phyloP scores from a whole-genome alignment of 1,284 basidiomycete genomes.

The Psilocybe mexicana region DNA sequence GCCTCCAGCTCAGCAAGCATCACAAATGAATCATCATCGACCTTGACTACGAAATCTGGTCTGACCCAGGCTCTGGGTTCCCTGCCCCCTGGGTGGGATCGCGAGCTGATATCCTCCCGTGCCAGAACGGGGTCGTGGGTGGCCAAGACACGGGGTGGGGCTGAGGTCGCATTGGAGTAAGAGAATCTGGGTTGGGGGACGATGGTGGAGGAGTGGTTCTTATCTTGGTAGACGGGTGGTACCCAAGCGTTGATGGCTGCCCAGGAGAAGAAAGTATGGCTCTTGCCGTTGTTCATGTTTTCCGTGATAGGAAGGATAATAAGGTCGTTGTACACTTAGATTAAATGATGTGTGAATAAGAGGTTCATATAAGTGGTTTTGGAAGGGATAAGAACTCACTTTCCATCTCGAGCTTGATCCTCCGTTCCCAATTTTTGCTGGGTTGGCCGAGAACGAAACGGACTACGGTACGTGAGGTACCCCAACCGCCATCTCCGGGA shows the following conservation, averaged over 20 bases:
- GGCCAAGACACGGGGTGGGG: slow-evolving; percentile 55
- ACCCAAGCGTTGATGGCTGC: slow-evolving; percentile 91
- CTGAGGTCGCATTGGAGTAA: slow-evolving; percentile 55
- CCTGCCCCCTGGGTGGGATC: slow-evolving; percentile 17
- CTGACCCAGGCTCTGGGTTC: slow-evolving; percentile 63
- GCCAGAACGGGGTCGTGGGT: slow-evolving; percentile 65
- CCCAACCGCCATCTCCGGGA: slow-evolving; percentile 64
- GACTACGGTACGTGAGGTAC: slow-evolving; percentile 86
- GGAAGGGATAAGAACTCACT: slow-evolving; percentile 51
- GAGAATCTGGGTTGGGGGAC: slow-evolving; percentile 50
- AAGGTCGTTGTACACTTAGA: slow-evolving; percentile 84
- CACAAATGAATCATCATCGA: slow-evolving; percentile 93
- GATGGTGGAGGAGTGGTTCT: slow-evolving; percentile 31
- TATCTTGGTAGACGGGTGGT: slow-evolving; percentile 61
- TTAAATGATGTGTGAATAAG: slow-evolving; percentile 11
- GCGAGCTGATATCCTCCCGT: slow-evolving; percentile 48
- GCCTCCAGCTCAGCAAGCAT: slow-evolving; percentile 93
- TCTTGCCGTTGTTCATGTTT: slow-evolving; percentile 93
- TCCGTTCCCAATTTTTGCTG: slow-evolving; percentile 74
- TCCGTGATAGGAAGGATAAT: slow-evolving; percentile 83
- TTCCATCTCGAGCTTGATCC: slow-evolving; percentile 89
- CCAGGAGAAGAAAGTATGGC: slow-evolving; percentile 85
- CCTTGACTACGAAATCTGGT: slow-evolving; percentile 90
- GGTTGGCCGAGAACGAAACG: slow-evolving; percentile 93
- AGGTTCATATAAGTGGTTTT: background rate